A percentile compares a stretch with the other conserved stretches of the same genome.
phyloP scores from a whole-genome alignment of 2,329 filamentous ascomycete species.

The Sporothrix variecibatus region DNA sequence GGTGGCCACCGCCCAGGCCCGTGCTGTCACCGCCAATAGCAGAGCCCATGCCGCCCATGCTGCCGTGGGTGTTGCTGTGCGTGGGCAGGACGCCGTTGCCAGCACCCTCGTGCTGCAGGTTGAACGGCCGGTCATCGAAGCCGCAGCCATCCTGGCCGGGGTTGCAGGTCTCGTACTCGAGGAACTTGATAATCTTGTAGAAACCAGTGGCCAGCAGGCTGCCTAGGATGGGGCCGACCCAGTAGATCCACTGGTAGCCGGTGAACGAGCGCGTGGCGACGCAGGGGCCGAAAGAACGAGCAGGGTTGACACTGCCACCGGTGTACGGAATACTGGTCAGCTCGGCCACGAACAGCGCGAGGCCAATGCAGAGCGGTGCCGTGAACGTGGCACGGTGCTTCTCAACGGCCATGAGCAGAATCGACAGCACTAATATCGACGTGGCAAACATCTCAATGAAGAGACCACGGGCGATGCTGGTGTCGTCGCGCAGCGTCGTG shows the following conservation, averaged over 20 bases:
- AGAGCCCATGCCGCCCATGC: background rate
- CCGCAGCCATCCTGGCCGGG: slow-evolving; percentile 47
- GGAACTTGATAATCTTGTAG: slow-evolving; percentile 53
- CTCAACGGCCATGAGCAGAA: slow-evolving; percentile 70
- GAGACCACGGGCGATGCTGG: slow-evolving; percentile 58
- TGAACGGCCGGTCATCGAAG: background rate
- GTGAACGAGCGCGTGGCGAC: slow-evolving; percentile 46
- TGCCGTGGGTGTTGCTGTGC: background rate
- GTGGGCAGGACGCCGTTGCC: background rate
- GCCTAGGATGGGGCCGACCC: slow-evolving; percentile 55
- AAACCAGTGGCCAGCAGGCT: slow-evolving; percentile 50
- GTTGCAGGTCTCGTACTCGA: slow-evolving; percentile 55
- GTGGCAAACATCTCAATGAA: slow-evolving; percentile 70
- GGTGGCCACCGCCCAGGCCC: background rate
- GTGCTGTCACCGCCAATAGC: background rate
- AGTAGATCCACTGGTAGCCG: slow-evolving; percentile 57
- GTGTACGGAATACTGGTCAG: slow-evolving; percentile 50
- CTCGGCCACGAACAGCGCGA: slow-evolving; percentile 66
- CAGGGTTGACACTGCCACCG: slow-evolving; percentile 53
- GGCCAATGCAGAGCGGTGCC: slow-evolving; percentile 70
- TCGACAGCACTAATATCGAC: slow-evolving; percentile 62
- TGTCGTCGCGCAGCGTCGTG: slow-evolving; percentile 56
- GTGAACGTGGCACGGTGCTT: slow-evolving; percentile 73
- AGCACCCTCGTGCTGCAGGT: slow-evolving; percentile 44
- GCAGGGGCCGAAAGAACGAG: slow-evolving; percentile 53